Base-by-base conservation (phyloP, 2,329 filamentous ascomycete genomes). In the Aspergillus sp. region DNA sequence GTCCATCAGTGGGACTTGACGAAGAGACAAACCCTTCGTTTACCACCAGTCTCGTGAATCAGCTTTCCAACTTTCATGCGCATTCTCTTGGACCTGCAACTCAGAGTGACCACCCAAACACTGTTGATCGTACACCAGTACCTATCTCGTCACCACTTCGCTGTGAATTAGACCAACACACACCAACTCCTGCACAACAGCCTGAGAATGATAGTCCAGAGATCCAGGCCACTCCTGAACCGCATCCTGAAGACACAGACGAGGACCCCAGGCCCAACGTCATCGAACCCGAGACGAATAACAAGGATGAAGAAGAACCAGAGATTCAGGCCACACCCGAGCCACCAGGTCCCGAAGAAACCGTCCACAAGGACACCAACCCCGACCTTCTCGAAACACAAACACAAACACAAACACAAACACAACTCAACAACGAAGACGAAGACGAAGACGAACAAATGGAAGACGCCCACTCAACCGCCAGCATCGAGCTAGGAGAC, bases 401-500 rank as follows among this genome's bases (percentile, higher is more conserved):
- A 19, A 19, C 19, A 19, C 19, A 19, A 19, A 19, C 19, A 19
- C 19, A 19, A 19, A 19, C 19, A 19, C 19, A 19, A 19, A 19
- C 19, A 19, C 19, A 19, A 19, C 19, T 4, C 19, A 19, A 19
- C 50, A 0, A 64, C 66, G 45, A 47, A 27, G 50, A 50, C 8
- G 45, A 49, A 8, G 42, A 48, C 7, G 44, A 53, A 9, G 44
- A 45, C n/a, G 9, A 36, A 28, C 19, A 19, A 19, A 45, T 50
- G 19, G 43, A 51, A 32, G 53, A 57, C 39, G 43, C 35, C 10
- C 64, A 66, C 43, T 58, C 64, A 43, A 63, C 57, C 31, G 64
- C 64, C 28, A 70, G 66, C 42, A 49, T 67, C 33, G 66, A 69
- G 44, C 58, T 69, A 5, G 65, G 65, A 13, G 60, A 62, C 30